phyloP scores from a whole-genome alignment of 805 yeast species.

The Lachancea fermentati region DNA sequence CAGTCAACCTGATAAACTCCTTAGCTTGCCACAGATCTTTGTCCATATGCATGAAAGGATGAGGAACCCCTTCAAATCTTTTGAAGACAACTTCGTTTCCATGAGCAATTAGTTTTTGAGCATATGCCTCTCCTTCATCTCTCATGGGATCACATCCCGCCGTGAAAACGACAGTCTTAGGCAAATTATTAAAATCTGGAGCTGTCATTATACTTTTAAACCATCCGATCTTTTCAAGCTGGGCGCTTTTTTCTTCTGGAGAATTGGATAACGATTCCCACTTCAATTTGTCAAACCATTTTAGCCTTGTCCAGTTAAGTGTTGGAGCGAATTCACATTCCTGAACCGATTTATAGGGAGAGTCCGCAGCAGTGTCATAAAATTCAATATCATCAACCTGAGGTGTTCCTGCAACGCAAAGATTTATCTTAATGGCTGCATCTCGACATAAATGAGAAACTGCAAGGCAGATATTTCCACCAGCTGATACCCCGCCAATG shows the following conservation, averaged over 20 bases:
- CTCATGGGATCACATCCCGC: constrained; percentile 42
- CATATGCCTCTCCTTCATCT: constrained; percentile 41
- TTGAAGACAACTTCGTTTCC: constrained; percentile 34
- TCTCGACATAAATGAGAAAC: constrained; percentile 29
- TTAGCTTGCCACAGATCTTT: too few relatives aligned
- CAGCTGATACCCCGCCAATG: constrained; percentile 45
- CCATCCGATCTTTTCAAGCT: constrained; percentile 18
- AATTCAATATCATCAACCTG: constrained; percentile 40
- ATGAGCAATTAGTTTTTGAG: constrained; percentile 34
- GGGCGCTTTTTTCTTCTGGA: constrained; percentile 38
- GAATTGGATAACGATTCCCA: too few relatives aligned
- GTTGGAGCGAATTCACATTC: too few relatives aligned
- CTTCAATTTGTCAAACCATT: too few relatives aligned
- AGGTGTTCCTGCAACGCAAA: constrained; percentile 29
- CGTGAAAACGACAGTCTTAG: constrained; percentile 39
- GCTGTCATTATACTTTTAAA: constrained; percentile 39
- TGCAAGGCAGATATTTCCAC: too few relatives aligned
- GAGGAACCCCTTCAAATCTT: constrained; percentile 41
- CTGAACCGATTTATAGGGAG: too few relatives aligned
- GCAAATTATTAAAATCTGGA: constrained; percentile 35
- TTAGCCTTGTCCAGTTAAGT: too few relatives aligned
- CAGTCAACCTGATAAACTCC: too few relatives aligned
- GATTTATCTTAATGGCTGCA: constrained; percentile 27
- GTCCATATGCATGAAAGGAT: constrained; percentile 47
- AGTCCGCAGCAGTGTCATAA: too few relatives aligned